Evolutionary conservation across 106 monocot genomes (phyloP), one percentile per base, ranked within the genome.

Genomic region (Phalaenopsis equestris): DNA sequence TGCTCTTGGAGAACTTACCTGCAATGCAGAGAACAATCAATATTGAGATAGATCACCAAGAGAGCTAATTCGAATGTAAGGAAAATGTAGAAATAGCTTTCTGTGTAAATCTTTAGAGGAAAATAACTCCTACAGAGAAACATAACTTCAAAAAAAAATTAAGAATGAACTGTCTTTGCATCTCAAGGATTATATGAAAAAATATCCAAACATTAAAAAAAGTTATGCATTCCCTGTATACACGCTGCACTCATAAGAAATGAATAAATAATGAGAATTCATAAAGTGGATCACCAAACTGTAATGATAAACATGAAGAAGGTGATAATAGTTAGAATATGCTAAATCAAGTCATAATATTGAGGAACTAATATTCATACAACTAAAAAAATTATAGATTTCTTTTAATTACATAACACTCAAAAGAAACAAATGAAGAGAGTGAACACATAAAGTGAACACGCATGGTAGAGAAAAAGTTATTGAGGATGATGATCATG

Each of bases 1-100:
- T 94, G 61, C 94, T 98, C 82, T 98, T 98, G 2, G 97, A 98
- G 42, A 98, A 98, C 68, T 98, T 98, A 67, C 97, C 97, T 98
- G 83, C 85, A 16, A 79, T 39, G 41, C 77, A 19, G 77, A 21
- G 45, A 78, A 75, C 38, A 74, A 1, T 74, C 43, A 19, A 45
- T 12, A 9, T 39, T 15, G 14, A 39, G 14, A 70, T 8, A 61
- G 9, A 39, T 39, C 36, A 70, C 38, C 4, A 3, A 70, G 9
- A 76, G 0, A 5, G 17, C 5, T 30, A 76, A 49, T 76, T 12
- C 5, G 30, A 10, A 74, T 14, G 36, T 37, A 74, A 12, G 11
- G 21, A 68, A 19, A 76, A 24, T 19, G 49, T 30, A 47, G 30
- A 19, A 18, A 18, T 2, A 49, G 48, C 76, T 42, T 75, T 72